Evolutionary conservation across 1,139 yeast species (phyloP), one percentile per base, ranked within the genome.

Genomic region (Casaregolazyma suthepensis): DNA sequence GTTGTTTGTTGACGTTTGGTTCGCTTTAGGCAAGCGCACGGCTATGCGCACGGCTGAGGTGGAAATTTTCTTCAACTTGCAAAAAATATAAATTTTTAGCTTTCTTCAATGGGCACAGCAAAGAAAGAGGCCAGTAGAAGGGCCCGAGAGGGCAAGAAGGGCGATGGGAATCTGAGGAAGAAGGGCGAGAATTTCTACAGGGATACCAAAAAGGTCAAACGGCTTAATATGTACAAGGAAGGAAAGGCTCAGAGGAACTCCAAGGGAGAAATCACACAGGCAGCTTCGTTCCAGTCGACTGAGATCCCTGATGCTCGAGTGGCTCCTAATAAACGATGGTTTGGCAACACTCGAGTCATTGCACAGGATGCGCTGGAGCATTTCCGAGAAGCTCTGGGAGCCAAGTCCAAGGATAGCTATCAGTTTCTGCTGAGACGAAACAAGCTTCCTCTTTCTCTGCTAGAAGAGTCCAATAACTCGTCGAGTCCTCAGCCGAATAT

Each of bases 311-410:
- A 78, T 59, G 99, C 98, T 1, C 78, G 99, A 61, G 95, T 93
- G 47, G 96, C 89, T 67, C 99, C 99, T 4, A 91, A 93, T 70
- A 81, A 96, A 68, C 82, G 93, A 66, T 93, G 99, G 99, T 94
- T 93, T 68, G 97, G 97, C 52, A 93, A 90, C 71, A 90, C 99
- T 26, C 81, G 99, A 66, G 99, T 93, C 46, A 93, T 93, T 66
- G 93, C 97, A 1, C 99, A 93, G 69, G 97, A 94, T 75, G 96
- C 99, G 1, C 76, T 93, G 66, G 76, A 87, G 45, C 98, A 93
- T 73, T 93, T 93, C 73, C 80, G 99, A 70, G 94, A 89, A 63
- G 97, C 97, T 6, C 79, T 93, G 76, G 95, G 95, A 51, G 96
- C 87, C 59, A 87, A 86, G 64, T 81, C 86, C 63, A 79, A 84